A percentile compares a stretch with the other conserved stretches of the same genome.
phyloP scores from a whole-genome alignment of 306 rosid species.

The Benincasa hispida region DNA sequence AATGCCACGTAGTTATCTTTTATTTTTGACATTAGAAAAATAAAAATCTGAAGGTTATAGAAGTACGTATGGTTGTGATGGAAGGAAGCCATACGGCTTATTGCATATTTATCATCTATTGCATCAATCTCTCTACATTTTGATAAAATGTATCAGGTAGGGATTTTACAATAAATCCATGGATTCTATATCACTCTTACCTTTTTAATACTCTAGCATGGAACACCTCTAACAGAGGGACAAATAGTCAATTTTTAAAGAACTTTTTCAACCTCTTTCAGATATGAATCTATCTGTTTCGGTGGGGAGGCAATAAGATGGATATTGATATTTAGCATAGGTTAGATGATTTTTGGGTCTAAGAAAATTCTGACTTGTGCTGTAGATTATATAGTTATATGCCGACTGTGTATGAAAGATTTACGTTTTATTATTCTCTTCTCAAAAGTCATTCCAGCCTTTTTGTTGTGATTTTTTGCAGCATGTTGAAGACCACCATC shows the following conservation, averaged over 20 bases:
- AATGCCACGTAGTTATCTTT: background rate
- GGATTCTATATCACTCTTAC: too few relatives aligned
- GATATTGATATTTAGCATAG: background rate
- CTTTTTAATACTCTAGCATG: too few relatives aligned
- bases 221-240: too few relatives aligned
- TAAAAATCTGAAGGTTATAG: background rate
- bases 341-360: background rate
- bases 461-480: constrained; percentile 30
- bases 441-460: constrained; percentile 10
- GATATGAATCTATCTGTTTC: too few relatives aligned
- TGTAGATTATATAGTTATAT: background rate
- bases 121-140: background rate
- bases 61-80: background rate
- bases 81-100: background rate
- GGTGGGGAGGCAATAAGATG: background rate
- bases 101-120: background rate
- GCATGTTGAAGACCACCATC: constrained; percentile 99
- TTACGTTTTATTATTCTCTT: background rate
- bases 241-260: too few relatives aligned
- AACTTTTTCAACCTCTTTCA: too few relatives aligned
- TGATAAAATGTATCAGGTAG: too few relatives aligned
- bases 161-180: too few relatives aligned
- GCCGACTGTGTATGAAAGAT: background rate
- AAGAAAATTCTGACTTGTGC: background rate
- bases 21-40: background rate